phyloP scores from a whole-genome alignment of 495 filamentous ascomycete genomes.

The Apodospora peruviana region DNA sequence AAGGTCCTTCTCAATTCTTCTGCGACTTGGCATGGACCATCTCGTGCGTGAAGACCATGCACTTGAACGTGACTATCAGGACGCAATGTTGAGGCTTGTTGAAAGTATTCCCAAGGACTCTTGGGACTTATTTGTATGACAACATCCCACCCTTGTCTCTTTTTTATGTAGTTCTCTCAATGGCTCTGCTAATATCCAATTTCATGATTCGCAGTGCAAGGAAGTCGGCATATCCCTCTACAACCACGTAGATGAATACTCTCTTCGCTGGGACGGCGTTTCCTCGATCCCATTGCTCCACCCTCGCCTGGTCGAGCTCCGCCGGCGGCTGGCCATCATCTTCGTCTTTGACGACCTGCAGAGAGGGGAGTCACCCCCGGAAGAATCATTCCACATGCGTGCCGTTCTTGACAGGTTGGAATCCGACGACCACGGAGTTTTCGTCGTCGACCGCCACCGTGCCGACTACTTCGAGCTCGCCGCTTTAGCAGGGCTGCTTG shows the following conservation, averaged over 20 bases:
- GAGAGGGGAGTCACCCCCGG: constrained; percentile 38
- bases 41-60: constrained; percentile 30
- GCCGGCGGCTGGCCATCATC: constrained; percentile 66
- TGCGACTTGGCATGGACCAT: constrained; percentile 53
- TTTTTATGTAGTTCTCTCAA: background rate
- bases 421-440: constrained; percentile 24
- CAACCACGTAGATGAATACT: constrained; percentile 40
- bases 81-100: constrained; percentile 10
- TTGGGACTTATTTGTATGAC: constrained; percentile 20
- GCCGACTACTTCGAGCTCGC: constrained; percentile 66
- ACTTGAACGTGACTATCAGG: constrained; percentile 21
- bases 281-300: constrained; percentile 55
- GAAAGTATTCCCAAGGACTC: constrained; percentile 10
- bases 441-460: constrained; percentile 25
- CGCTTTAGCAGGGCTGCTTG: constrained; percentile 59
- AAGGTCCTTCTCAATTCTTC: constrained; percentile 23
- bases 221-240: constrained; percentile 50
- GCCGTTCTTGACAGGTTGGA: constrained; percentile 48
- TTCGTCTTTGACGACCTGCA: constrained; percentile 55
- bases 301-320: constrained; percentile 53
- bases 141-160: background rate
- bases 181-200: background rate
- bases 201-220: constrained; percentile 36
- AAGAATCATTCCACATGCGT: constrained; percentile 45
- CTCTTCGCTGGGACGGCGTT: constrained; percentile 45